Evolutionary conservation across 2,329 filamentous ascomycete genomes (phyloP).

Genomic region (Diaporthe aspalathi): DNA sequence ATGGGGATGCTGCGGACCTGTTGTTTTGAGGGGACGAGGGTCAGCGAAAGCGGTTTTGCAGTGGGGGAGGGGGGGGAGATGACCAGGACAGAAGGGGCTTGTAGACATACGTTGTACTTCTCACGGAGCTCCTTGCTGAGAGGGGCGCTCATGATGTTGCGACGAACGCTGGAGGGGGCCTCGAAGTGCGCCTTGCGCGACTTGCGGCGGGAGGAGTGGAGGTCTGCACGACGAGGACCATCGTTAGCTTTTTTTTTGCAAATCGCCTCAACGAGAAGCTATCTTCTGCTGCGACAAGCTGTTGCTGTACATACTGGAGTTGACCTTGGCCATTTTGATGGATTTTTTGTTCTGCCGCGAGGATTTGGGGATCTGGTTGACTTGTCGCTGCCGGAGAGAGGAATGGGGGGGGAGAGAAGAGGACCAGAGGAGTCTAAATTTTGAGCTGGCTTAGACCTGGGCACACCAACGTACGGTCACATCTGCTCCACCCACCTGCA

Average conservation of each 20-base stretch:
- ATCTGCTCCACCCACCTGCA: not conserved
- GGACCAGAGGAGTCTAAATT: not conserved
- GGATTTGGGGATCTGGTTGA: slow-evolving; percentile 33
- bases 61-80: not conserved
- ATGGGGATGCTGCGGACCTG: slow-evolving; percentile 95
- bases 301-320: slow-evolving; percentile 51
- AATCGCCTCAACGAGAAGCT: not conserved
- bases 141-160: slow-evolving; percentile 96
- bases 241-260: slow-evolving; percentile 40
- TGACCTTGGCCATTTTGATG: slow-evolving; percentile 78
- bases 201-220: slow-evolving; percentile 94
- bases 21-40: slow-evolving; percentile 6
- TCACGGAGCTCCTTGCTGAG: slow-evolving; percentile 97
- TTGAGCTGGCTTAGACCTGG: slow-evolving; percentile 1
- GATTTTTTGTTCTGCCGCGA: slow-evolving; percentile 42
- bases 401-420: slow-evolving; percentile 1
- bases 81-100: not conserved
- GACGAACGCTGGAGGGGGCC: slow-evolving; percentile 93
- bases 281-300: not conserved
- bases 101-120: slow-evolving; percentile 92
- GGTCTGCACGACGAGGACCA: slow-evolving; percentile 54
- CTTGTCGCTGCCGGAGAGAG: slow-evolving; percentile 34
- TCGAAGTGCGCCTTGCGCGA: slow-evolving; percentile 98
- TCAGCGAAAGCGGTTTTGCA: not conserved
- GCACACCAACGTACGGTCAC: not conserved